A percentile compares a stretch with the other conserved stretches of the same genome.
Conservation (phyloP, 129 eudicot species). For the Flaveria brownii region DNA sequence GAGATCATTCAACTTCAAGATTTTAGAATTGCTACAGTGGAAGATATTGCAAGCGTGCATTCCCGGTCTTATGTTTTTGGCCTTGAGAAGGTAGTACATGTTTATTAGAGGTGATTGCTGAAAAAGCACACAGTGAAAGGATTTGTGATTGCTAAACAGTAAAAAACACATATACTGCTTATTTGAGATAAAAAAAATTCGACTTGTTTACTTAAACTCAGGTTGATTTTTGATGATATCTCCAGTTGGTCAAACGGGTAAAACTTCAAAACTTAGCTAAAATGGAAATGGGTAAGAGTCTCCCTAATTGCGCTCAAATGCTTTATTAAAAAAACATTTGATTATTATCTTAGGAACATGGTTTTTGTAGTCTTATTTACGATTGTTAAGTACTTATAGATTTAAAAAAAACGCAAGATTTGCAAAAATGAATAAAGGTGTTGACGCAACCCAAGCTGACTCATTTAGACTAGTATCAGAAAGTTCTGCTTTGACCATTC, state of each 20-base stretch:
- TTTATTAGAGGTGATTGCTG: slow-evolving; percentile 6
- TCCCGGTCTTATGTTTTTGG: slow-evolving; percentile 75
- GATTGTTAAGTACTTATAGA: too few relatives aligned
- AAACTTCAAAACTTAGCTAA: neutral
- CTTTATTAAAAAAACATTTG: neutral
- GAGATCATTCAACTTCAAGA: slow-evolving; percentile 71
- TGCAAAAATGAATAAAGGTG: neutral
- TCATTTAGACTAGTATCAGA: neutral
- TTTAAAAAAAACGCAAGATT: too few relatives aligned
- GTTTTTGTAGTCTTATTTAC: too few relatives aligned
- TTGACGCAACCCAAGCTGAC: neutral
- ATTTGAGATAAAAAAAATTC: neutral
- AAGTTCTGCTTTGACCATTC: neutral
- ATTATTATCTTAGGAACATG: too few relatives aligned
- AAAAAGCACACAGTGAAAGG: neutral
- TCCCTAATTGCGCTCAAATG: neutral
- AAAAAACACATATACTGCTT: neutral
- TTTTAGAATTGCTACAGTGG: slow-evolving; percentile 65
- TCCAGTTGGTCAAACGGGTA: neutral
- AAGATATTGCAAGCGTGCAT: slow-evolving; percentile 81
- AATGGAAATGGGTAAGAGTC: neutral
- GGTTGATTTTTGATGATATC: neutral
- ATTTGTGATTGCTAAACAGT: neutral
- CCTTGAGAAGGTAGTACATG: slow-evolving; percentile 72
- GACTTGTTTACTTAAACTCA: neutral